These are phyloP conservation scores for Tardiomyces digboiensis DNA, from an alignment of 1,139 yeast genomes.

Conservation along the genomic window DNA sequence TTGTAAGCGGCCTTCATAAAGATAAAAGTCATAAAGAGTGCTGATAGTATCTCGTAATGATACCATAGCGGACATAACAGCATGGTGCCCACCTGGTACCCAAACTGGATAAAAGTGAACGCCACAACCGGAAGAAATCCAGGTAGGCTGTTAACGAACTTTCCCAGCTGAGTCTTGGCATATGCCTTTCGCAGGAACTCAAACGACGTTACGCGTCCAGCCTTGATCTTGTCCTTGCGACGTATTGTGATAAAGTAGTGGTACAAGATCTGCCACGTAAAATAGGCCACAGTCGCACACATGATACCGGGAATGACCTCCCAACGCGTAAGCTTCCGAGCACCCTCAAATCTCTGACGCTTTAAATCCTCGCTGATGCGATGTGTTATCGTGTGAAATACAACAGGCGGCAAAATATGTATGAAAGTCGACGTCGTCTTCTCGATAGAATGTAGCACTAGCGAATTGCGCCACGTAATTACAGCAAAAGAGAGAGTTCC, in stretches of 20 bases:
- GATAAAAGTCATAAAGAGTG: slow-evolving; percentile 57
- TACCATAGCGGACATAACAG: slow-evolving; percentile 83
- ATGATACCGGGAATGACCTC: slow-evolving; percentile 60
- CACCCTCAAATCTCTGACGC: slow-evolving; percentile 65
- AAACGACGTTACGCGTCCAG: slow-evolving; percentile 84
- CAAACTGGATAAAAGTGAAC: slow-evolving; percentile 78
- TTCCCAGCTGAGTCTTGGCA: slow-evolving; percentile 57
- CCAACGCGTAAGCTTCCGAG: slow-evolving; percentile 58
- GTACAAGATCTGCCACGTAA: slow-evolving; percentile 86
- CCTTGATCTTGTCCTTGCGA: slow-evolving; percentile 68
- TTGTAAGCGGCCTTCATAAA: slow-evolving; percentile 77
- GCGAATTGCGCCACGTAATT: slow-evolving; percentile 90
- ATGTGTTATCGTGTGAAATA: slow-evolving; percentile 83
- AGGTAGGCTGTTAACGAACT: slow-evolving; percentile 71
- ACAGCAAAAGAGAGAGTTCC: slow-evolving; percentile 94
- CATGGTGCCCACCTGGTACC: slow-evolving; percentile 87
- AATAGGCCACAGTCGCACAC: slow-evolving; percentile 75
- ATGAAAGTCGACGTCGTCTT: slow-evolving; percentile 91
- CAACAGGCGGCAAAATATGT: slow-evolving; percentile 84
- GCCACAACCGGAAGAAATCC: slow-evolving; percentile 79
- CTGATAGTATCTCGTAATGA: slow-evolving; percentile 55
- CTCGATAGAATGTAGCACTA: slow-evolving; percentile 85
- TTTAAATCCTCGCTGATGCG: slow-evolving; percentile 52
- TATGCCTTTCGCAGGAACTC: slow-evolving; percentile 71
- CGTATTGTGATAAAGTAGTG: slow-evolving; percentile 87